Evolutionary conservation across 352 stramenopile species (phyloP), one percentile per base, ranked within the genome.

Genomic region (Stephanocyclus meneghinianus): DNA sequence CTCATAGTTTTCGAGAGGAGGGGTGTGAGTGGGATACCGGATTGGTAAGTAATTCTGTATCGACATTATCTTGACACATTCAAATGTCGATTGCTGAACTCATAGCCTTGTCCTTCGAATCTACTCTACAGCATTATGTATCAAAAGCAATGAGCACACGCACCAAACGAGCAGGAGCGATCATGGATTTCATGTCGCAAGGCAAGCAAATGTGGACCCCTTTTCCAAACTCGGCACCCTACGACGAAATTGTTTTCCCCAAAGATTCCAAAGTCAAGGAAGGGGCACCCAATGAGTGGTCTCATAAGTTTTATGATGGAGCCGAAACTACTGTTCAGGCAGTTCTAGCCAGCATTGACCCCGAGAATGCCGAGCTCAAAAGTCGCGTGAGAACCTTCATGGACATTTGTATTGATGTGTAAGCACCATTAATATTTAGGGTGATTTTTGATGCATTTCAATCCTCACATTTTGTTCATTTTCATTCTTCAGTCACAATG

Each of bases 281-380:
- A 42, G 74, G 72, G 29, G 29, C 26, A 45, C 82, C 82, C 29
- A 88, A 88, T 37, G 50, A 68, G 0, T 71, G 61, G 30, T 66
- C 44, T 10, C 87, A 90, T 75, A 59, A 82, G n/a, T 90, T 88
- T 57, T 71, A 87, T n/a, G 74, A 50, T 65, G 77, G 75, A 48
- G 26, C 61, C n/a, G 69, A 80, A 2, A 62, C 56, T 18, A 76
- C 74, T 15, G 61, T 86, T 48, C 45, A 79, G 7, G 50, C 44
- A n/a, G 48, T 88, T 11, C 48, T 87, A 42, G 47, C 69, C 10
- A 66, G 71, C 11, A 76, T 88, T 65, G 77, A 88, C 68, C 80
- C 81, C n/a, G 32, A 7, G 0, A 76, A 86, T 70, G 55, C 72
- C 30, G 72, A 76, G 26, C 50, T 80, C n/a, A 80, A 75, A 53